Conservation (phyloP, 805 yeast species). For the Pichia gijzeniarum region DNA sequence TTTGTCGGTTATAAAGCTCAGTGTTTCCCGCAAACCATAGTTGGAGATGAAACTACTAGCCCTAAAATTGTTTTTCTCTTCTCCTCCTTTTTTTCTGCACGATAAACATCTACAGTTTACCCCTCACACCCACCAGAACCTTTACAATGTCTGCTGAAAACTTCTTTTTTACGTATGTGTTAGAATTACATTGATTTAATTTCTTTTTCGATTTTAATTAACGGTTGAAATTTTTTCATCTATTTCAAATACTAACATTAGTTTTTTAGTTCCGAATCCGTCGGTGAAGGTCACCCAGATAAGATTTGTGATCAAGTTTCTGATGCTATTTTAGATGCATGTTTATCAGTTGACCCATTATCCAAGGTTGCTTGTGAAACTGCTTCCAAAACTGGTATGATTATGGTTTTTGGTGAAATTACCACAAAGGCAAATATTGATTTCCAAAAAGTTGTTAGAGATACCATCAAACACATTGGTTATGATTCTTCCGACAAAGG, state of each 20-base stretch:
- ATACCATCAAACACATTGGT: constrained; percentile 97
- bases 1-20: neutral
- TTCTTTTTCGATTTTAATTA: neutral
- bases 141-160: constrained; percentile 23
- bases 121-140: neutral
- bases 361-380: constrained; percentile 99
- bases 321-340: constrained; percentile 97
- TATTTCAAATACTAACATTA: constrained; percentile 10
- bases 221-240: too few species aligned
- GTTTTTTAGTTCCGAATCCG: constrained; percentile 66
- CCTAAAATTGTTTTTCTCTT: too few species aligned
- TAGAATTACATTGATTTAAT: too few species aligned
- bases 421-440: constrained; percentile 94
- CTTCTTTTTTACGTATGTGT: constrained; percentile 28
- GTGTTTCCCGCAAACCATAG: too few species aligned
- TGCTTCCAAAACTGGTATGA: constrained; percentile 98
- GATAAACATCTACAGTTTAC: neutral
- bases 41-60: too few species aligned
- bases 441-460: constrained; percentile 96
- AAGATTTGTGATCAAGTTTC: constrained; percentile 98
- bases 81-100: too few species aligned
- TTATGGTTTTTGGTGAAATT: constrained; percentile 98
- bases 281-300: constrained; percentile 94
- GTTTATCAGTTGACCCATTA: constrained; percentile 89
- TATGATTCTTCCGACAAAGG: constrained; percentile 95